Evolutionary conservation across 2,329 filamentous ascomycete genomes (phyloP), one percentile per base, ranked within the genome.

Genomic region (Microascus cirrosus): DNA sequence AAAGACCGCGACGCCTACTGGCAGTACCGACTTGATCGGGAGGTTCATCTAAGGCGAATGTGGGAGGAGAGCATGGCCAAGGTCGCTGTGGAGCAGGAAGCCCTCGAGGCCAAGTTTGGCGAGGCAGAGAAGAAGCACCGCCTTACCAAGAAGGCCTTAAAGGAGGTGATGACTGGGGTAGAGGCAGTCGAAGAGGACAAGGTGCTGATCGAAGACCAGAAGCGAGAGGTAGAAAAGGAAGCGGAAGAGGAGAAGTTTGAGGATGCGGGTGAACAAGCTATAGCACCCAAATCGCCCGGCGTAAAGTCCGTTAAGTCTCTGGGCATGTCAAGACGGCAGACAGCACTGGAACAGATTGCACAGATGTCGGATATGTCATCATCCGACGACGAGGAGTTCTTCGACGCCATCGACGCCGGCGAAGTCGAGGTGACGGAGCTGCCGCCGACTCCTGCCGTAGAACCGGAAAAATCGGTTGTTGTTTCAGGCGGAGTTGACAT

Each of bases 61-160:
- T 99, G 94, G 94, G 94, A 99, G 72, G 94, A 99, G 66, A 97
- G 92, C 72, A 96, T 99, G 94, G 91, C 94, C 11, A 86, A 92
- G 65, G 88, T 99, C n/a, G 94, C 92, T 20, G 85, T 84, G 58
- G 94, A 99, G 69, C 94, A 99, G 65, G 94, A 97, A 71, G 83
- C 91, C 56, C 80, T 99, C 1, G 90, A 97, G 68, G 89, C 84
- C 39, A 87, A 86, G 59, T 89, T 96, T 60, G 90, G 89, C 52
- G 89, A 96, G 71, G 89, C 91, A 1, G 93, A 97, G 70, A 82
- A 88, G 67, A 97, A 95, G 77, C 83, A 91, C 59, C 92, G 89
- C 69, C 81, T 89, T 62, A 94, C 94, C 3, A 97, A 96, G 76
- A 85, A 87, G 62, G 92, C 91, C 2, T 79, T 99, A 25, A 89